phyloP scores from a whole-genome alignment of 2,329 filamentous ascomycete species.

The Aureobasidium sp. region DNA sequence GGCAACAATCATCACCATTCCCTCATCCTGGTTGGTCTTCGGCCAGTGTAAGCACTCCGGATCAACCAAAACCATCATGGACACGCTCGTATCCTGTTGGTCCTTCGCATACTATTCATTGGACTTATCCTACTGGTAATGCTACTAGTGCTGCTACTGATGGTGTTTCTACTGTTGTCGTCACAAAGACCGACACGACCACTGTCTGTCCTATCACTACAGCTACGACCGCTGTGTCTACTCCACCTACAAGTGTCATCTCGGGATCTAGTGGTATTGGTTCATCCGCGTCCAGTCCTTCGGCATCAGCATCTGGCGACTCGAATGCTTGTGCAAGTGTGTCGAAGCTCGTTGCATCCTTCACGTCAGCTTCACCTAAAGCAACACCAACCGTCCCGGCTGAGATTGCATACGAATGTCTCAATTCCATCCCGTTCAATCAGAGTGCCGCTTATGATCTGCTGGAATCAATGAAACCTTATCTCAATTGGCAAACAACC shows the following conservation, averaged over 20 bases:
- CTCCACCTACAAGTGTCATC: background rate
- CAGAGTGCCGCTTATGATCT: constrained; percentile 42
- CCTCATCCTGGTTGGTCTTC: constrained; percentile 7
- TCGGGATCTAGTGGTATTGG: background rate
- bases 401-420: constrained; percentile 50
- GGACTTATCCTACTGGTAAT: background rate
- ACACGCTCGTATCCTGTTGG: background rate
- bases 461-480: constrained; percentile 49
- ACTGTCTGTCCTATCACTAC: background rate
- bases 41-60: background rate
- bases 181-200: background rate
- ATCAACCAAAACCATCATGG: constrained; percentile 1
- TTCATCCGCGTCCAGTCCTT: background rate
- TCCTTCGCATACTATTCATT: background rate
- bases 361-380: constrained; percentile 26
- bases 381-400: constrained; percentile 46
- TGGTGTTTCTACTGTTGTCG: background rate
- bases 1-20: background rate
- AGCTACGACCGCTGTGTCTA: background rate
- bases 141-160: background rate
- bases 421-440: constrained; percentile 52
- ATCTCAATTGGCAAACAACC: constrained; percentile 52
- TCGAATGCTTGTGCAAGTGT: constrained; percentile 31
- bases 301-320: no score
- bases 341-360: constrained; percentile 28